Base-by-base conservation (phyloP, 106 monocot species). In the Triglochin maritima region DNA sequence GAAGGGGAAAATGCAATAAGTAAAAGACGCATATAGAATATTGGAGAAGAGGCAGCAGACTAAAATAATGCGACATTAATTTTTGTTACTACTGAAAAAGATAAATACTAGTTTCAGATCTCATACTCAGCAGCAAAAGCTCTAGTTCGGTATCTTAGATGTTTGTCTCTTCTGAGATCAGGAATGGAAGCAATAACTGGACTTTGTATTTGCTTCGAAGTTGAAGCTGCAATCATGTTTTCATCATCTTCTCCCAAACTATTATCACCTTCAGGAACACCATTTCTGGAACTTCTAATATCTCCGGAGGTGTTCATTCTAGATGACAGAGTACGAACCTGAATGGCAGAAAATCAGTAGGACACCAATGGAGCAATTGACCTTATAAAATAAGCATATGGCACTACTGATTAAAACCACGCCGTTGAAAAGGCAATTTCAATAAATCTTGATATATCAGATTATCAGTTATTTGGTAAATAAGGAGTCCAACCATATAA, bases 81-180 rank as follows among this genome's bases (percentile, higher is more conserved):
- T 17, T 46, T 64, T 64, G 43, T 49, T 2, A 9, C 12, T 6
- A 42, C 4, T 59, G 16, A 17, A 2, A 55, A 55, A 55, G 10
- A 55, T 3, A 9, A 55, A 55, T 3, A n/a, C 10, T 55, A 4
- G 14, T 55, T 59, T 41, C 15, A 59, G 9, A 51, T 44, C 10
- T 79, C 85, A 65, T 91, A 96, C 96, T 98, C 96, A 72, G 96
- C 96, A 72, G 88, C 96, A 73, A 98, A 98, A 71, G 88, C 48
- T 64, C 88, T 80, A n/a, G 96, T 98, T 45, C 96, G 91, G 62
- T 98, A 92, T 88, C 96, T 83, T 49, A 98, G 79, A 82, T 88
- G 88, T 60, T 88, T 84, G 47, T 77, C 74, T 67, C 82, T 81
- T 75, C 69, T 84, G 64, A 63, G 44, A 72, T 76, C 65, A 63